Conservation (phyloP, 192 early-diverging fungal genomes). For the Gonapodya sp. region DNA sequence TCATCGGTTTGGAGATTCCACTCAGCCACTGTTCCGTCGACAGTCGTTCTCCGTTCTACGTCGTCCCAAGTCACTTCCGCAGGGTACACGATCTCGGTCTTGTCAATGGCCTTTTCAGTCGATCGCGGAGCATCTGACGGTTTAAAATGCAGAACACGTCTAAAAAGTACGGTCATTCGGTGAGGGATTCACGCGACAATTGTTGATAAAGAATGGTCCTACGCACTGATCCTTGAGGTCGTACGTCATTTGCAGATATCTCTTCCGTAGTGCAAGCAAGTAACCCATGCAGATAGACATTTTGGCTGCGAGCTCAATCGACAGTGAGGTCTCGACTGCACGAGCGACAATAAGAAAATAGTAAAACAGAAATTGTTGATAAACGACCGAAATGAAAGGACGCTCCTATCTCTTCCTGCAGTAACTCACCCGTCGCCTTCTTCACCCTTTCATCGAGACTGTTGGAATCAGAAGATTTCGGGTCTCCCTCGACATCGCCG, state of each 20-base stretch:
- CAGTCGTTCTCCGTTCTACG: not conserved
- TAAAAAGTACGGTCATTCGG: not conserved
- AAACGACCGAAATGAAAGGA: not conserved
- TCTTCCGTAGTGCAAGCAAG: conserved; percentile 51
- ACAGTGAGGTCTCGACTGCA: conserved; percentile 11
- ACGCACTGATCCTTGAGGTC: conserved; percentile 27
- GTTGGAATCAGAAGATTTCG: conserved; percentile 18
- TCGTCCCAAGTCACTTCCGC: not conserved
- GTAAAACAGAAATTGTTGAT: conserved; percentile 6
- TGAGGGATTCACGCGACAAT: not conserved
- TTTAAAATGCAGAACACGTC: not conserved
- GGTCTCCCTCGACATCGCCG: conserved; percentile 12
- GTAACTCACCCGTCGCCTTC: not conserved
- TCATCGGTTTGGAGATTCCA: not conserved
- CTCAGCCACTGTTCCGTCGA: not conserved
- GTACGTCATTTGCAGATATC: conserved; percentile 51
- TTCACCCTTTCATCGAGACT: conserved; percentile 19
- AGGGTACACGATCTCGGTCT: not conserved
- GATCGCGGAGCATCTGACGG: not conserved
- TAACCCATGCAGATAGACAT: conserved; percentile 43
- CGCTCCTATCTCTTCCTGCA: not conserved
- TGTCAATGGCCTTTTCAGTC: not conserved
- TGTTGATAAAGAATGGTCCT: not conserved
- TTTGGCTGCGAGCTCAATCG: conserved; percentile 28
- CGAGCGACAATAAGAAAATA: conserved; percentile 10